Evolutionary conservation across 2,329 filamentous ascomycete species (phyloP), one percentile per base, ranked within the genome.

Genomic region (Ophiostoma pallidulum): DNA sequence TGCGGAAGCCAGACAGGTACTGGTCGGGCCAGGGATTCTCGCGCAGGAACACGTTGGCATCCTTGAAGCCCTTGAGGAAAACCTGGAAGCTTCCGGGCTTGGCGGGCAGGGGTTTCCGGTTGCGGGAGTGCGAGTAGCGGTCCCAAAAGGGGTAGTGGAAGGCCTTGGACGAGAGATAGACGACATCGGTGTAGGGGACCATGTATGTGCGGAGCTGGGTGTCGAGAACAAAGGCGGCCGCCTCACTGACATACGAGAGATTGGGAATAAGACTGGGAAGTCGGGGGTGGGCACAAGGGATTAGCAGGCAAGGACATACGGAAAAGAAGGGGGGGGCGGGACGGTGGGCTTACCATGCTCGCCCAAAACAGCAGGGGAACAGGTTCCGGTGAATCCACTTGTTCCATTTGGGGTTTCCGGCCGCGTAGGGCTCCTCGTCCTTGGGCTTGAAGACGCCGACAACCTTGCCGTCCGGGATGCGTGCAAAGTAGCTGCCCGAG

Each of bases 131-230:
- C 58, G 82, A 88, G 59, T 90, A 78, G 18, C 91, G 80, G 60
- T 95, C 90, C 90, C 90, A 98, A 64, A 92, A 97, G 50, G 95
- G 92, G 62, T 98, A 98, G 65, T 94, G 90, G 64, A 98, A 98
- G 2, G 90, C 94, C 64, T 94, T 97, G 16, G 92, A 97, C 6
- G 91, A 94, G 22, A 98, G 73, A 60, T 84, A 86, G 29, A 97
- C 89, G 35, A 98, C 87, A 59, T 95, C 92, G 36, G 92, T 98
- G 59, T 96, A 97, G 0, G 92, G 92, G 5, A 98, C 94, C 57
- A 98, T 75, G 62, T 94, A 81, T 18, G 92, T 97, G 57, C 83
- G 84, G 42, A 98, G 72, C 60, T 94, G 89, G 56, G 78, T 82
- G 65, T 98, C 92, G 45, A 98, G 80, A 6, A 95, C 88, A 64